Evolutionary conservation across 768 basidiomycete species (phyloP).

Genomic region (Grammothele lineata): DNA sequence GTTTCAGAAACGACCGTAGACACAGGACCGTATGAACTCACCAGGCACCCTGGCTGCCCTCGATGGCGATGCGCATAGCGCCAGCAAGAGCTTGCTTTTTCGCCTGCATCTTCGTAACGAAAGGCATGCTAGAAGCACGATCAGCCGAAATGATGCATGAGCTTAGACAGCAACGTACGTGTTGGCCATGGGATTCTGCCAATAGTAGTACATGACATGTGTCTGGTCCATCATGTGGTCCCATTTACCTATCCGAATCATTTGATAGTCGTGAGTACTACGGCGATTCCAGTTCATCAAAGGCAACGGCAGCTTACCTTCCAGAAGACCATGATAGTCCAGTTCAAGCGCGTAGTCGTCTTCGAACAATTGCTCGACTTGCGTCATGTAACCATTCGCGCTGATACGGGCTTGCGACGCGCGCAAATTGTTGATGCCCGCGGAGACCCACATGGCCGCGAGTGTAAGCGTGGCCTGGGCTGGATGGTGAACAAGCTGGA

Average conservation of each 20-base stretch:
- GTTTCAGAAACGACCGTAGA: not conserved
- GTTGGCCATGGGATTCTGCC: slow-evolving; percentile 69
- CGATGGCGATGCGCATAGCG: slow-evolving; percentile 57
- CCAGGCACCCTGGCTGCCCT: slow-evolving; percentile 63
- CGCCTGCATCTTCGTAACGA: slow-evolving; percentile 45
- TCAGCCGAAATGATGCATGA: not conserved
- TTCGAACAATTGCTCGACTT: slow-evolving; percentile 54
- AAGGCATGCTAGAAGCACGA: slow-evolving; percentile 41
- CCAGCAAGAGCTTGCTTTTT: slow-evolving; percentile 56
- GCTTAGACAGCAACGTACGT: too few relatives aligned
- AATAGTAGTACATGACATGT: slow-evolving; percentile 61
- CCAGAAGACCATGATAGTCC: slow-evolving; percentile 53
- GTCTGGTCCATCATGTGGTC: slow-evolving; percentile 66
- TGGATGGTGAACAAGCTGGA: slow-evolving; percentile 67
- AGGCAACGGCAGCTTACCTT: slow-evolving; percentile 28
- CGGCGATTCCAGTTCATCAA: too few relatives aligned
- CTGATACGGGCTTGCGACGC: slow-evolving; percentile 62
- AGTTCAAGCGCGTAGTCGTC: slow-evolving; percentile 57
- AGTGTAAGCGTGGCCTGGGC: slow-evolving; percentile 58
- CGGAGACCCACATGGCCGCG: slow-evolving; percentile 52
- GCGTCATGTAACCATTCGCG: slow-evolving; percentile 52
- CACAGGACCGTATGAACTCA: slow-evolving; percentile 18
- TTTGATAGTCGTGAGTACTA: too few relatives aligned
- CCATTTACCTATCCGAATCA: slow-evolving; percentile 5
- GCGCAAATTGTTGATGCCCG: slow-evolving; percentile 56